These are phyloP conservation scores for Colletotrichum ledebouriae DNA, from an alignment of 2,329 filamentous ascomycete species.

Conservation along the genomic window DNA sequence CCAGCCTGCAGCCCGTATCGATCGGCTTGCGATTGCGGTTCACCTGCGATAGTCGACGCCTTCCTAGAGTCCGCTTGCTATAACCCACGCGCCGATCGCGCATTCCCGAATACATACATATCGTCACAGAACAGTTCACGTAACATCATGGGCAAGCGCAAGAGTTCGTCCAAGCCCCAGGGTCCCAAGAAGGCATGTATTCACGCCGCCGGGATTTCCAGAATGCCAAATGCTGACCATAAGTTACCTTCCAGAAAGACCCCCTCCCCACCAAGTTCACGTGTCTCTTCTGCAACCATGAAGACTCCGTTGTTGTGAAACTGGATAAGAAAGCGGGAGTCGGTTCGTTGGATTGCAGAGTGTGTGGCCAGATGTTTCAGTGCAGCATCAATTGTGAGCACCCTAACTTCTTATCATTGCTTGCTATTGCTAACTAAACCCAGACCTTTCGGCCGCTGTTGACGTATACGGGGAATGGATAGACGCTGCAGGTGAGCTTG, in stretches of 20 bases:
- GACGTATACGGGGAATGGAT: conserved; percentile 99
- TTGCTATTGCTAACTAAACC: conserved; percentile 41
- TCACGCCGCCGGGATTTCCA: background rate
- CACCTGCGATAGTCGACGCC: background rate
- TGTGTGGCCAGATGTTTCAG: conserved; percentile 95
- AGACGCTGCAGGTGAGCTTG: conserved; percentile 75
- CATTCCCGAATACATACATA: conserved; percentile 3
- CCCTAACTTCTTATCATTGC: conserved; percentile 7
- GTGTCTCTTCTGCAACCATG: conserved; percentile 98
- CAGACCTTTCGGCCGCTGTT: conserved; percentile 89
- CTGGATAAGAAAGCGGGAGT: conserved; percentile 93
- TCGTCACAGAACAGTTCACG: background rate
- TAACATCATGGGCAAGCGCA: conserved; percentile 85
- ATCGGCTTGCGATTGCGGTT: background rate
- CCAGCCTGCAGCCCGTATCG: background rate
- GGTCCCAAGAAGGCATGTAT: conserved; percentile 82
- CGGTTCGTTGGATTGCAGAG: conserved; percentile 88
- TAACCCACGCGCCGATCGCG: conserved; percentile 19
- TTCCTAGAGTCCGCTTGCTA: background rate
- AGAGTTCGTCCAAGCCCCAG: conserved; percentile 85
- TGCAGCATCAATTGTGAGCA: conserved; percentile 89
- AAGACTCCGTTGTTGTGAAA: conserved; percentile 90
- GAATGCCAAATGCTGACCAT: background rate
- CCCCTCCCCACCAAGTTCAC: conserved; percentile 87
- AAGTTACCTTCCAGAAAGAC: conserved; percentile 66